These are phyloP conservation scores for Fagus crenata DNA, from an alignment of 306 rosid species.

Conservation along the genomic window DNA sequence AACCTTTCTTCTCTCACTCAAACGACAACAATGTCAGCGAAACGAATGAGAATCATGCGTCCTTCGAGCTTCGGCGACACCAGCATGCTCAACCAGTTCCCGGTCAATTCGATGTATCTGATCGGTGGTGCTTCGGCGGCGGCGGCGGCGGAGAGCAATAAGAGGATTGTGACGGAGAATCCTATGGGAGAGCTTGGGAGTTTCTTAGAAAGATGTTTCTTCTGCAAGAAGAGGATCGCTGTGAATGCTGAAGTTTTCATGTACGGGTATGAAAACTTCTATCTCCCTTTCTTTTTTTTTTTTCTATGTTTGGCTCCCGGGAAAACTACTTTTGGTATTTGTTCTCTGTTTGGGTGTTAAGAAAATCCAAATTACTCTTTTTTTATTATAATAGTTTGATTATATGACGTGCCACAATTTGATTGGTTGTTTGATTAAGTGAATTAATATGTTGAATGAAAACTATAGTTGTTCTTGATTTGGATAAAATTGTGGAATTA, in stretches of 20 bases:
- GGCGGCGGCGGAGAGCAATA: neutral
- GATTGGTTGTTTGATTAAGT: neutral
- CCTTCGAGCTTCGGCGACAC: slow-evolving; percentile 1
- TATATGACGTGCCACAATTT: neutral
- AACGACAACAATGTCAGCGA: neutral
- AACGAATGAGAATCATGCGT: neutral
- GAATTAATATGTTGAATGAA: no score
- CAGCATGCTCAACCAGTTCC: slow-evolving; percentile 3
- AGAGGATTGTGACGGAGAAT: neutral
- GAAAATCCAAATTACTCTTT: neutral
- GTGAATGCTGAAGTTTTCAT: slow-evolving; percentile 16
- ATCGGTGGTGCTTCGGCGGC: no score
- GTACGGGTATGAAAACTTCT: slow-evolving; percentile 20
- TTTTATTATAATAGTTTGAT: neutral
- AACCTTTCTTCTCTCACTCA: neutral
- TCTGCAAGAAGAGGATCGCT: slow-evolving; percentile 14
- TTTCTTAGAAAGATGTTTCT: slow-evolving; percentile 24
- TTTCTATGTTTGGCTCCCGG: neutral
- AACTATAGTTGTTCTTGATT: no score
- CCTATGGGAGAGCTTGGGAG: slow-evolving; percentile 1
- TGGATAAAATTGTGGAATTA: neutral
- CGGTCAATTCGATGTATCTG: no score
- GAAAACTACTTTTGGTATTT: neutral
- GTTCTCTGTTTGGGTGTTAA: neutral
- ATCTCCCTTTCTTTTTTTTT: neutral